Conservation (phyloP, 805 yeast species). For the Starmerella gropengiesseri region DNA sequence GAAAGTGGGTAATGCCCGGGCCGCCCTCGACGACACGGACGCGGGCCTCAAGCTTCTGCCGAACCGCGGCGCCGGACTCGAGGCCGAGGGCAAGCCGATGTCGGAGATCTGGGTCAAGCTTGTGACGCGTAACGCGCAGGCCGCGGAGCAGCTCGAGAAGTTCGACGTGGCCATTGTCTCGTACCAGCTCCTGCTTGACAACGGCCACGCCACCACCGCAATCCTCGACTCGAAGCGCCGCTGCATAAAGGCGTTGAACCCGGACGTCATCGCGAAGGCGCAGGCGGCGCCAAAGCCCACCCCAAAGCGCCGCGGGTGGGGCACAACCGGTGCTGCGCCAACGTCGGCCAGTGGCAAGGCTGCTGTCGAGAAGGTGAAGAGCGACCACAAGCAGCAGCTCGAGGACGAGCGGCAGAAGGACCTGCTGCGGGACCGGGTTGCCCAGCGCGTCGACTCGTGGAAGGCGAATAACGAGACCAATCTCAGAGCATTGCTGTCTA, state of each 20-base stretch:
- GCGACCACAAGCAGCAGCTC: conserved; percentile 37
- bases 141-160: conserved; percentile 67
- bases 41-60: conserved; percentile 38
- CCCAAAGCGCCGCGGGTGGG: conserved; percentile 22
- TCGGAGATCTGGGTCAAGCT: conserved; percentile 68
- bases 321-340: conserved; percentile 23
- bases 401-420: conserved; percentile 48
- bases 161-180: conserved; percentile 50
- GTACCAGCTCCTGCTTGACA: conserved; percentile 53
- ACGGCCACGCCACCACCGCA: conserved; percentile 54
- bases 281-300: conserved; percentile 12
- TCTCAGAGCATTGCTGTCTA: conserved; percentile 61
- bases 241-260: conserved; percentile 54
- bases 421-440: conserved; percentile 52
- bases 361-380: conserved; percentile 44
- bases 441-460: conserved; percentile 49
- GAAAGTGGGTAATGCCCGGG: conserved; percentile 59
- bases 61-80: conserved; percentile 22
- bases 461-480: conserved; percentile 66
- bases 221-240: conserved; percentile 75
- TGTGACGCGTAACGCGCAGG: conserved; percentile 63
- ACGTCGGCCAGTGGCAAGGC: conserved; percentile 30
- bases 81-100: conserved; percentile 42
- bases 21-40: conserved; percentile 39
- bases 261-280: conserved; percentile 34